Base-by-base conservation (phyloP, 1,284 basidiomycete genomes). In the Mycosarcoma maydis region DNA sequence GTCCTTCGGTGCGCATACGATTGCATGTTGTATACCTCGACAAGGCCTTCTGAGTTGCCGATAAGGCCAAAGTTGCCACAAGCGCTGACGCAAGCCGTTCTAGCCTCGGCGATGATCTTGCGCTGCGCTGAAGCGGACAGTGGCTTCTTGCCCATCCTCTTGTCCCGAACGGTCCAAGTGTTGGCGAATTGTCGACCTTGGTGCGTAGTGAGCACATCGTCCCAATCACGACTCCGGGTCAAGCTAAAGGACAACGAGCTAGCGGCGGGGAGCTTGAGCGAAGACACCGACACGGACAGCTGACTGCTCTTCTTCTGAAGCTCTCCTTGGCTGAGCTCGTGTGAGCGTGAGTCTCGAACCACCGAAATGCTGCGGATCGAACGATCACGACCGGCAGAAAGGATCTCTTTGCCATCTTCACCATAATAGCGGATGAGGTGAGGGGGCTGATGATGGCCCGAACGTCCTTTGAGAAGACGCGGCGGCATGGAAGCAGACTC, bases 1-100 rank as follows among this genome's bases (percentile, higher is more conserved):
- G 73, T 75, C 36, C 91, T 91, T 38, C 96, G 86, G 75, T 88
- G 88, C 61, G 94, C 87, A 1, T 95, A 96, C 13, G 91, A 94
- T 83, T 99, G 95, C 73, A 81, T 78, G 56, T 81, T 80, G 70
- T 73, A 80, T 55, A 73, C 61, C 43, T 79, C 72, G 13, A 81
- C 77, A 14, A 61, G 48, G 10, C 80, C 80, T 22, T 75, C 54
- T 22, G 62, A 69, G 34, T 72, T 76, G 29, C 80, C 80, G 1
- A 90, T 90, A 6, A 98, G 83, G 34, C 91, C 92, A 82, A 97
- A 99, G 80, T 98, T 98, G 14, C 96, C 96, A 80, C 96, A 99
- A 0, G 92, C 90, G 13, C 93, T 91, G 14, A 98, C 90, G 72
- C 90, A 71, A 19, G 50, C 55, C 1, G 76, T 64, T 14, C 76